phyloP scores from a whole-genome alignment of 331 rosid species.

The Cydonia oblonga region DNA sequence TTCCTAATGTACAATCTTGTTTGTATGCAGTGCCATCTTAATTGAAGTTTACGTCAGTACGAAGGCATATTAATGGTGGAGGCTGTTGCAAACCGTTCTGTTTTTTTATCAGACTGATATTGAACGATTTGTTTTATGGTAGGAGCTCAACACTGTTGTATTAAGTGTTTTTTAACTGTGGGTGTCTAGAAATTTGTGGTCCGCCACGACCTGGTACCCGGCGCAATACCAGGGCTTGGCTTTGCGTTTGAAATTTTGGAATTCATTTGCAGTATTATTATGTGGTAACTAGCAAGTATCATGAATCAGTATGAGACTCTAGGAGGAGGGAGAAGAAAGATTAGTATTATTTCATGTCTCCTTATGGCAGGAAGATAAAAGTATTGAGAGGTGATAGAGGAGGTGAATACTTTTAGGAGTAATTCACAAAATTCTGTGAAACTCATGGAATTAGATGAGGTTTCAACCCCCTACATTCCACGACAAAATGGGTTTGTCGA shows the following conservation, averaged over 20 bases:
- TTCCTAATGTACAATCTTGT: neutral
- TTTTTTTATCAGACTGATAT: neutral
- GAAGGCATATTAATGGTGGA: neutral
- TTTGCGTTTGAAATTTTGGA: neutral
- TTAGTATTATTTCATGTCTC: no score
- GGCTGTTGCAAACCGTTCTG: conserved; percentile 6
- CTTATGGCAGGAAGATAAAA: no score
- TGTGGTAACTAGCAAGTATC: neutral
- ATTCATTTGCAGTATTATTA: neutral
- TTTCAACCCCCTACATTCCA: no score
- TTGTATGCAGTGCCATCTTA: conserved; percentile 74
- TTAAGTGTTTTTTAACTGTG: conserved; percentile 3
- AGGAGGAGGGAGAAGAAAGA: no score
- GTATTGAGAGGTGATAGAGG: no score
- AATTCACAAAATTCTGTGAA: no score
- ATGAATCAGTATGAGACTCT: neutral
- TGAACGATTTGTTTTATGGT: neutral
- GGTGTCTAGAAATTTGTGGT: neutral
- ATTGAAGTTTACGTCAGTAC: neutral
- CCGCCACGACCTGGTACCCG: neutral
- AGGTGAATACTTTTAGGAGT: no score
- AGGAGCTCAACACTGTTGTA: conserved; percentile 6
- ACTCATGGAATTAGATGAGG: no score
- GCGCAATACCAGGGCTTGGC: neutral
- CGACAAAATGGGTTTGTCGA: no score